A percentile compares a stretch with the other conserved stretches of the same genome.
These are phyloP conservation scores for Alectoria sarmentosa DNA, from an alignment of 495 filamentous ascomycete genomes.

Conservation along the genomic window DNA sequence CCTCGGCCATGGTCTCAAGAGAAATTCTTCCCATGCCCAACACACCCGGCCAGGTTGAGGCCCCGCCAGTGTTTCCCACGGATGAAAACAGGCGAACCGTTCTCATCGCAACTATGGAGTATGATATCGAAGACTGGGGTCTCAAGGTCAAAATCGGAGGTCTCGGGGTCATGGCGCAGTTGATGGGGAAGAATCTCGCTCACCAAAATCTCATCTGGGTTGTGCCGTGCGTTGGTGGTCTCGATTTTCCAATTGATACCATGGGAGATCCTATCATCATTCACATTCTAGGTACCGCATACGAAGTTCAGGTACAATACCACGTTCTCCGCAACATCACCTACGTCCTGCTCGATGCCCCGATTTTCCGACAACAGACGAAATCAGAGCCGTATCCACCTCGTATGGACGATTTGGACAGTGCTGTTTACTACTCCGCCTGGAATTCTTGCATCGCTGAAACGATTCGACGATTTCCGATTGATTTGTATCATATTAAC, in stretches of 20 bases:
- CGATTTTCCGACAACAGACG: slow-evolving; percentile 41
- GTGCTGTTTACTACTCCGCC: slow-evolving; percentile 55
- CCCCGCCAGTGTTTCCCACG: slow-evolving; percentile 17
- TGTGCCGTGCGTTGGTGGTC: slow-evolving; percentile 42
- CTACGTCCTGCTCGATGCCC: slow-evolving; percentile 42
- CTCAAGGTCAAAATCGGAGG: slow-evolving; percentile 47
- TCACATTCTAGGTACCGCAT: slow-evolving; percentile 35
- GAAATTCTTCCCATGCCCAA: slow-evolving; percentile 11
- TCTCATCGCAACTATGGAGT: slow-evolving; percentile 46
- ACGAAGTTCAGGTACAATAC: slow-evolving; percentile 41
- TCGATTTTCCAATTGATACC: slow-evolving; percentile 42
- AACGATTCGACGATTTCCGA: slow-evolving; percentile 47
- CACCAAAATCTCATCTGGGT: slow-evolving; percentile 48
- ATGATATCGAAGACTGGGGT: slow-evolving; percentile 44
- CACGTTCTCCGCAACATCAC: slow-evolving; percentile 45
- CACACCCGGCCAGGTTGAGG: slow-evolving; percentile 14
- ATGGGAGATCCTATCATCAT: slow-evolving; percentile 39
- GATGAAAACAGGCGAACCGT: slow-evolving; percentile 28
- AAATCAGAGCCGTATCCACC: slow-evolving; percentile 41
- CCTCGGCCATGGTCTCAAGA: slow-evolving; percentile 6
- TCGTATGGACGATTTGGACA: slow-evolving; percentile 46
- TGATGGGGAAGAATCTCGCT: slow-evolving; percentile 43
- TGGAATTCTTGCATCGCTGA: slow-evolving; percentile 60
- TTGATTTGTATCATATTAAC: slow-evolving; percentile 75
- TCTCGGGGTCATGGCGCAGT: slow-evolving; percentile 44